A percentile compares a stretch with the other conserved stretches of the same genome.
Evolutionary conservation across 2,329 filamentous ascomycete genomes (phyloP).

Genomic region (Aschersonia sp.): DNA sequence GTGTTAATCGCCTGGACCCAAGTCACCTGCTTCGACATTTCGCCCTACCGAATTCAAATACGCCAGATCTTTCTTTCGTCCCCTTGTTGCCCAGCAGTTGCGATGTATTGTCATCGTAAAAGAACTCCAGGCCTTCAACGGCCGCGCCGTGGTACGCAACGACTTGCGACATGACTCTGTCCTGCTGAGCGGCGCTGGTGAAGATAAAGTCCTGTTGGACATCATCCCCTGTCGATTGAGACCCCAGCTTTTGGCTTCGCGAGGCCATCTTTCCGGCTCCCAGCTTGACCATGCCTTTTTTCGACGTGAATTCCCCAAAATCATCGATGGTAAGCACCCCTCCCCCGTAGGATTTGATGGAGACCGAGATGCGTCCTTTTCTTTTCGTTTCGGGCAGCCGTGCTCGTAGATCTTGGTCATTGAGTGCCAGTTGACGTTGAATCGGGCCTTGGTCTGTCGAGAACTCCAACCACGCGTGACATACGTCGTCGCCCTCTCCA

Average conservation of each 20-base stretch:
- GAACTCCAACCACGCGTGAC: slow-evolving; percentile 72
- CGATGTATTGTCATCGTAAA: slow-evolving; percentile 73
- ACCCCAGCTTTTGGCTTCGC: slow-evolving; percentile 59
- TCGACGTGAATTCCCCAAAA: slow-evolving; percentile 54
- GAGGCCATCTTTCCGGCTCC: slow-evolving; percentile 57
- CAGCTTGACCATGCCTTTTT: slow-evolving; percentile 59
- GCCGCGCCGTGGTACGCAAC: slow-evolving; percentile 63
- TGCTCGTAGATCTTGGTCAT: slow-evolving; percentile 58
- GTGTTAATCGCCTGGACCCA: neutral
- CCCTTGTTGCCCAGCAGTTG: slow-evolving; percentile 78
- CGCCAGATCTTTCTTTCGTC: slow-evolving; percentile 52
- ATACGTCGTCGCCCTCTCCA: slow-evolving; percentile 64
- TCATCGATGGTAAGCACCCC: slow-evolving; percentile 67
- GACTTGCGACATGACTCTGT: slow-evolving; percentile 60
- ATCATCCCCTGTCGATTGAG: slow-evolving; percentile 55
- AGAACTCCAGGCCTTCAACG: slow-evolving; percentile 79
- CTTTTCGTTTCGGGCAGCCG: slow-evolving; percentile 58
- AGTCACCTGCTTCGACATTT: neutral
- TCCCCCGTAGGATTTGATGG: slow-evolving; percentile 62
- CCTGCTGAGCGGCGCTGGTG: slow-evolving; percentile 50
- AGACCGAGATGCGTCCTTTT: slow-evolving; percentile 54
- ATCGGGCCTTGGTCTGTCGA: slow-evolving; percentile 44
- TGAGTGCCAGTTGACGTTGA: slow-evolving; percentile 59
- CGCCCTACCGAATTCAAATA: slow-evolving; percentile 58
- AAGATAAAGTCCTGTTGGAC: slow-evolving; percentile 60